Evolutionary conservation across 179 eudicot genomes (phyloP).

Genomic region (Beta corolliflora): DNA sequence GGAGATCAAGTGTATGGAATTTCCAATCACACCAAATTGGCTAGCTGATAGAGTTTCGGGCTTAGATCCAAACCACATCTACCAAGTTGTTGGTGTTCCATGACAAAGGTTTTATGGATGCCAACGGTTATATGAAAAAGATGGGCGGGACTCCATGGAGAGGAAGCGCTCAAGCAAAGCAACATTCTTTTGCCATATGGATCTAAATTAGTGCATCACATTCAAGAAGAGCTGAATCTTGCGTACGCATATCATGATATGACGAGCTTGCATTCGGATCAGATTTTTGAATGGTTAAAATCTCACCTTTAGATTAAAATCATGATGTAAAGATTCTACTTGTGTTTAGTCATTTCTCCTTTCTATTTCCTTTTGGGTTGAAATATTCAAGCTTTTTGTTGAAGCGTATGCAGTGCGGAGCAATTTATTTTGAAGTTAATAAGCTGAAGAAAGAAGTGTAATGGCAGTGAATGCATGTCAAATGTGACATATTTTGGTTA

Average conservation of each 20-base stretch:
- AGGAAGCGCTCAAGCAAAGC: conserved; percentile 53
- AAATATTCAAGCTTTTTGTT: too few species aligned
- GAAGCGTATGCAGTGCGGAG: too few species aligned
- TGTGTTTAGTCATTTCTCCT: too few species aligned
- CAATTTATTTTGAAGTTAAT: too few species aligned
- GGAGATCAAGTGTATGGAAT: conserved; percentile 74
- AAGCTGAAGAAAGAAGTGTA: too few species aligned
- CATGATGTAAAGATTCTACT: neutral
- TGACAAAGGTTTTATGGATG: conserved; percentile 59
- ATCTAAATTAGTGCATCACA: conserved; percentile 42
- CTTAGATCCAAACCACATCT: conserved; percentile 46
- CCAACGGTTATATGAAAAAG: conserved; percentile 72
- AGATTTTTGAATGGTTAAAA: conserved; percentile 79
- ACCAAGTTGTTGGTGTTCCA: conserved; percentile 46
- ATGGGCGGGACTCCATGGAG: conserved; percentile 77
- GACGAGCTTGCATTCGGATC: conserved; percentile 81
- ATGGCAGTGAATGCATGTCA: too few species aligned
- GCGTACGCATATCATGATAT: conserved; percentile 92
- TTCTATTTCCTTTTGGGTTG: too few species aligned
- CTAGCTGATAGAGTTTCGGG: conserved; percentile 62
- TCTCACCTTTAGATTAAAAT: conserved; percentile 48
- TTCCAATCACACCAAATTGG: conserved; percentile 58
- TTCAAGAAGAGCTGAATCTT: conserved; percentile 87
- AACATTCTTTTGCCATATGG: conserved; percentile 45
- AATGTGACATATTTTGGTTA: too few species aligned